phyloP scores from a whole-genome alignment of 306 rosid genomes.

The Prunus kanzakura region DNA sequence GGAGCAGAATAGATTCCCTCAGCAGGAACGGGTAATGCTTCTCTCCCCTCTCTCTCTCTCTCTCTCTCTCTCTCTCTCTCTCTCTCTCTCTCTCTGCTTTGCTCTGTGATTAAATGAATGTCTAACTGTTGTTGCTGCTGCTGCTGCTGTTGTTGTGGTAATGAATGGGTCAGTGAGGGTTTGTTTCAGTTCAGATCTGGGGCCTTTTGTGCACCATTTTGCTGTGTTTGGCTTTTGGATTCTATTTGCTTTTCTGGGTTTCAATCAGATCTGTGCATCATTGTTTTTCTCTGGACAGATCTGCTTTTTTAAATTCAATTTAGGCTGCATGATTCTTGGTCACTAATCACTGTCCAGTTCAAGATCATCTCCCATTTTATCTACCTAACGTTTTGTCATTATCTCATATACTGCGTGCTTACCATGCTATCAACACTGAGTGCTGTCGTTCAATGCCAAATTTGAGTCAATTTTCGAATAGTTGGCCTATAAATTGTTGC shows the following conservation, averaged over 20 bases:
- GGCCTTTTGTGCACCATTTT: slow-evolving; percentile 19
- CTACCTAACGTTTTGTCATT: slow-evolving; percentile 6
- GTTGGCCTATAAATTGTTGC: not conserved
- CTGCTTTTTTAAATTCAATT: not conserved
- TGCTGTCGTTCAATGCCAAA: not conserved
- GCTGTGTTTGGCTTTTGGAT: slow-evolving; percentile 20
- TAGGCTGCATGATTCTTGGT: slow-evolving; percentile 3
- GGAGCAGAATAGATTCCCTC: slow-evolving; percentile 89
- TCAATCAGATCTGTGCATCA: slow-evolving; percentile 19
- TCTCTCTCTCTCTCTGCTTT: not conserved
- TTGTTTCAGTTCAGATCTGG: slow-evolving; percentile 55
- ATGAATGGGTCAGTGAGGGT: slow-evolving; percentile 1
- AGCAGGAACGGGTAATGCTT: slow-evolving; percentile 71
- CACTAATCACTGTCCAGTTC: slow-evolving; percentile 1
- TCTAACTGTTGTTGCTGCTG: not conserved
- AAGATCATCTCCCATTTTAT: not conserved
- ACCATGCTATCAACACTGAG: not conserved
- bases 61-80: not conserved
- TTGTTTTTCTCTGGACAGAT: slow-evolving; percentile 12
- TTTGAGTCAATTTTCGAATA: not conserved
- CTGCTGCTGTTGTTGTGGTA: not conserved
- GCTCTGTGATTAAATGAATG: not conserved
- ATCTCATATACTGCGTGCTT: not conserved
- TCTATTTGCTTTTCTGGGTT: slow-evolving; percentile 4
- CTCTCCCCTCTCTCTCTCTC: not conserved